A percentile compares a stretch with the other conserved stretches of the same genome.
phyloP scores from a whole-genome alignment of 106 monocot species.

The Acorus gramineus region DNA sequence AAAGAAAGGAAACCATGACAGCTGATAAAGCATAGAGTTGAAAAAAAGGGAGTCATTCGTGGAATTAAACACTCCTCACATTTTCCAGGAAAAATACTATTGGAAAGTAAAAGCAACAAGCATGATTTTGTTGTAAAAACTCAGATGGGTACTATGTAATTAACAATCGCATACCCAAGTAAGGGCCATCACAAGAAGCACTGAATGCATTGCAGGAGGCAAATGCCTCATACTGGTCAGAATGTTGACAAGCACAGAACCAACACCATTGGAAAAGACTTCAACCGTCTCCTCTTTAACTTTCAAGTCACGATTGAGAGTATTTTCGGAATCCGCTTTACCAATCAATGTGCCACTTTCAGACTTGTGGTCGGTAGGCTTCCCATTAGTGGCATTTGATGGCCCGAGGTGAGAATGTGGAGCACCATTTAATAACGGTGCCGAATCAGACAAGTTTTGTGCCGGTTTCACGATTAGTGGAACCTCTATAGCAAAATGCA shows the following conservation, averaged over 20 bases:
- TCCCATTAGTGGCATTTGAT: conserved; percentile 5
- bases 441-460: too few relatives aligned
- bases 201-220: conserved; percentile 85
- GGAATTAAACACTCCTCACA: too few relatives aligned
- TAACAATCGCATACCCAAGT: conserved; percentile 70
- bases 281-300: conserved; percentile 20
- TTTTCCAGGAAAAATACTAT: too few relatives aligned
- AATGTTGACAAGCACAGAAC: conserved; percentile 85
- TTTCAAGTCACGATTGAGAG: conserved; percentile 11
- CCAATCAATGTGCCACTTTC: conserved; percentile 7
- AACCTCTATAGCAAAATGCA: too few relatives aligned
- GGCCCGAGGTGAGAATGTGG: conserved; percentile 22
- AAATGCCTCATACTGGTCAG: conserved; percentile 93
- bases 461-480: too few relatives aligned
- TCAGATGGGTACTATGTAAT: not conserved
- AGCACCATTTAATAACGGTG: conserved; percentile 31
- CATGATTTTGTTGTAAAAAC: not conserved
- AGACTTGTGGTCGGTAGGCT: conserved; percentile 22
- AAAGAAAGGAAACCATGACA: conserved; percentile 98
- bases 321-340: conserved; percentile 17
- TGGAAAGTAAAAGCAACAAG: too few relatives aligned
- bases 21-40: conserved; percentile 21
- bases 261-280: conserved; percentile 51
- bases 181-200: conserved; percentile 92
- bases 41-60: too few relatives aligned